These are phyloP conservation scores for Neonectria magnoliae DNA, from an alignment of 2,329 filamentous ascomycete species.

Conservation along the genomic window DNA sequence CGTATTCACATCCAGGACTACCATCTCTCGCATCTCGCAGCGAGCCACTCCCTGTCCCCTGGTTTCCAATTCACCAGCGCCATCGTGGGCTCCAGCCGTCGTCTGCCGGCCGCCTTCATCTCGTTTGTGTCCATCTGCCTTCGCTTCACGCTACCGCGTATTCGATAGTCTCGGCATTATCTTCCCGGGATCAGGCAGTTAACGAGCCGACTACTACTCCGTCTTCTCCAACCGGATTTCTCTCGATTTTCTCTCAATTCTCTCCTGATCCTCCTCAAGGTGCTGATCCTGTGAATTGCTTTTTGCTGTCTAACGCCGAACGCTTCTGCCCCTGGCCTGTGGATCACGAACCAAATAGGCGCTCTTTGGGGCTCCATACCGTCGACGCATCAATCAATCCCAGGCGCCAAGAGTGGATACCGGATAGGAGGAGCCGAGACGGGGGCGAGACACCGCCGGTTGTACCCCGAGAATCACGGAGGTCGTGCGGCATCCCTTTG, in stretches of 20 bases:
- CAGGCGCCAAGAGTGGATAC: constrained; percentile 39
- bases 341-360: constrained; percentile 14
- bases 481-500: constrained; percentile 29
- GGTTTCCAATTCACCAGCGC: constrained; percentile 18
- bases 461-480: constrained; percentile 38
- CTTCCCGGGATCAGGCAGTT: neutral
- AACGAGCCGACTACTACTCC: neutral
- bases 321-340: constrained; percentile 15
- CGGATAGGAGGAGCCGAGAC: constrained; percentile 41
- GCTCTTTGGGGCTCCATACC: constrained; percentile 14
- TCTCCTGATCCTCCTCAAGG: neutral
- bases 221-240: neutral
- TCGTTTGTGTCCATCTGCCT: constrained; percentile 27
- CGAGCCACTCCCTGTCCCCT: constrained; percentile 14
- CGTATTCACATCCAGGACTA: neutral
- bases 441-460: constrained; percentile 36
- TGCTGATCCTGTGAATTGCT: neutral
- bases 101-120: constrained; percentile 28
- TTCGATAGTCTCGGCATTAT: constrained; percentile 16
- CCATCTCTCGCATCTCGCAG: constrained; percentile 1
- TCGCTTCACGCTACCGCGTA: constrained; percentile 30
- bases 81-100: constrained; percentile 23
- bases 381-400: constrained; percentile 15
- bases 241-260: neutral
- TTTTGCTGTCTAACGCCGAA: constrained; percentile 9